Evolutionary conservation across 192 early-diverging fungal species (phyloP).

Genomic region (Coemansia biformis): DNA sequence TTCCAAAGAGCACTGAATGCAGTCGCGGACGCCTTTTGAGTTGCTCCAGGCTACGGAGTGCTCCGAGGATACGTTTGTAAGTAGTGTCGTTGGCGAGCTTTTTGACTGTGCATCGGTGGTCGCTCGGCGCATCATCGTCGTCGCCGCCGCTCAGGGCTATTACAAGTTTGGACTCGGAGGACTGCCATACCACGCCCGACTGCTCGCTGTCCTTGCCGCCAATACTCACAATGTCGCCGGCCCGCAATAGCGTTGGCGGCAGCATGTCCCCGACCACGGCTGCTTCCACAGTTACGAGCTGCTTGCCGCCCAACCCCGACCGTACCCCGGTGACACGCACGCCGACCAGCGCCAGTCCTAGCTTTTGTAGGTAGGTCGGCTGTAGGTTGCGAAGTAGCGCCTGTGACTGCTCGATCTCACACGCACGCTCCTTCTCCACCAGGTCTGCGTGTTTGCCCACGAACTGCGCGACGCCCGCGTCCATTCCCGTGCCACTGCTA

Average conservation of each 20-base stretch:
- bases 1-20: slow-evolving; percentile 47
- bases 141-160: slow-evolving; percentile 60
- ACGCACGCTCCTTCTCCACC: slow-evolving; percentile 53
- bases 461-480: slow-evolving; percentile 9
- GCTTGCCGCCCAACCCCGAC: slow-evolving; percentile 66
- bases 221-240: slow-evolving; percentile 69
- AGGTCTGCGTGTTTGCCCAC: slow-evolving; percentile 45
- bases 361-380: slow-evolving; percentile 59
- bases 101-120: slow-evolving; percentile 54
- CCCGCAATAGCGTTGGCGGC: slow-evolving; percentile 56
- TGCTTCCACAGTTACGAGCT: slow-evolving; percentile 62
- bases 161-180: slow-evolving; percentile 56
- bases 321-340: slow-evolving; percentile 57
- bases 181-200: slow-evolving; percentile 51
- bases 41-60: slow-evolving; percentile 22
- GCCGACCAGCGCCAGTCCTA: slow-evolving; percentile 59
- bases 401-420: slow-evolving; percentile 37
- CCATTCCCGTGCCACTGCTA: not conserved
- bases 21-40: slow-evolving; percentile 16
- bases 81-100: slow-evolving; percentile 54
- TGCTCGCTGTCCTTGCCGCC: slow-evolving; percentile 2
- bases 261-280: slow-evolving; percentile 52
- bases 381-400: slow-evolving; percentile 39
- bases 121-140: slow-evolving; percentile 51
- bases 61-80: slow-evolving; percentile 38